Evolutionary conservation across 192 early-diverging fungal genomes (phyloP).

Genomic region (Linnemannia schmuckeri): DNA sequence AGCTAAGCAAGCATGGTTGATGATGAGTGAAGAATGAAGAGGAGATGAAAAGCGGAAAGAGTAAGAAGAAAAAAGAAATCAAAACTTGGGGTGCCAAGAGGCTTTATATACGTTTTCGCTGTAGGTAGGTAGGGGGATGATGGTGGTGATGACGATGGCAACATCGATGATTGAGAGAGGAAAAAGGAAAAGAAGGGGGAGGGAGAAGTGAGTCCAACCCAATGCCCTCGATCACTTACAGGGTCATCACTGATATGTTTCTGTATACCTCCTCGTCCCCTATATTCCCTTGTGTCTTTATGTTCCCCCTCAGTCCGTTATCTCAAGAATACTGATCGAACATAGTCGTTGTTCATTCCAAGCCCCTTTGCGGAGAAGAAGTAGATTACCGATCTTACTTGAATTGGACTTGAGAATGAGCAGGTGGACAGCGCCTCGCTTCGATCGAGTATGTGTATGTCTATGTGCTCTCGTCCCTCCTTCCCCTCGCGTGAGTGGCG

Average conservation of each 20-base stretch:
- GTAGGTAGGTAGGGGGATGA: neutral
- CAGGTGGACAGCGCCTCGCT: neutral
- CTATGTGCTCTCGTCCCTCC: neutral
- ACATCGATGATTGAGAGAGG: neutral
- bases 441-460: neutral
- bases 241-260: neutral
- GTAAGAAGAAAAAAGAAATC: neutral
- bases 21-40: neutral
- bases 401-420: neutral
- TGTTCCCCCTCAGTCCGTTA: neutral
- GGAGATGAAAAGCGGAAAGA: neutral
- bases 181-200: neutral
- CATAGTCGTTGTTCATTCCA: neutral
- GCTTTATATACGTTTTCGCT: slow-evolving; percentile 14
- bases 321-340: slow-evolving; percentile 2
- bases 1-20: neutral
- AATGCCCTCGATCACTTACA: neutral
- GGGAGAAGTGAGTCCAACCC: neutral
- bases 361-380: neutral
- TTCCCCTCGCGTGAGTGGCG: too few species aligned
- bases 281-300: neutral
- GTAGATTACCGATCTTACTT: neutral
- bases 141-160: neutral
- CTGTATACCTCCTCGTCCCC: neutral
- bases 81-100: neutral